phyloP scores from a whole-genome alignment of 306 rosid genomes.

The Cucumis melo region DNA sequence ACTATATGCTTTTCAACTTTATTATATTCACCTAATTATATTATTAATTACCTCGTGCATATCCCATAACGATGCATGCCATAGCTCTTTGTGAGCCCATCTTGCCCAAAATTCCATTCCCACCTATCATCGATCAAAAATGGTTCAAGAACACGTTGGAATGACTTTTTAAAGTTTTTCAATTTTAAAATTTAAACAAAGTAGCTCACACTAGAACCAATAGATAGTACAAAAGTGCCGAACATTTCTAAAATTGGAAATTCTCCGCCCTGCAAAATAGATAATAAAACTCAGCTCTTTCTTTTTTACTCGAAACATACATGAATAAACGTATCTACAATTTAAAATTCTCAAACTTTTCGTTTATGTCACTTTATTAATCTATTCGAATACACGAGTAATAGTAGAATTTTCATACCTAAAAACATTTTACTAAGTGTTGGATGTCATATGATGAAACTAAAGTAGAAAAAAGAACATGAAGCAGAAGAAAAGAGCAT shows the following conservation, averaged over 20 bases:
- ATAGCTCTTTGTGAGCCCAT: constrained; percentile 45
- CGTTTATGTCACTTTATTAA: too few species aligned
- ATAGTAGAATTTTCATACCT: too few species aligned
- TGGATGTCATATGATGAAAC: too few species aligned
- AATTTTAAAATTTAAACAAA: neutral
- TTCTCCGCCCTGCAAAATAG: constrained; percentile 41
- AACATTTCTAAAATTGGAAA: constrained; percentile 61
- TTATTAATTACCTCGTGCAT: constrained; percentile 27
- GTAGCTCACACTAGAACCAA: constrained; percentile 53
- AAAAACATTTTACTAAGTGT: too few species aligned
- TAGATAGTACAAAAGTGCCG: constrained; percentile 56
- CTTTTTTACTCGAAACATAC: too few species aligned
- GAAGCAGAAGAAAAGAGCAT: too few species aligned
- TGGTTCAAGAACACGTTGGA: too few species aligned
- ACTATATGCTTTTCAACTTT: neutral
- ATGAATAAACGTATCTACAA: too few species aligned
- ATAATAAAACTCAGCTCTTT: neutral
- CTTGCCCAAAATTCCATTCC: constrained; percentile 52
- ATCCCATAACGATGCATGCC: constrained; percentile 40
- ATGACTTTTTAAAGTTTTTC: neutral
- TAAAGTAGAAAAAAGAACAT: too few species aligned
- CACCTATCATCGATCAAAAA: constrained; percentile 10
- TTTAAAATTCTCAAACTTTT: too few species aligned
- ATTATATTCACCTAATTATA: neutral
- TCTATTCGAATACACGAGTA: too few species aligned